These are phyloP conservation scores for Phytophthora melonis DNA, from an alignment of 352 stramenopile species.

Conservation along the genomic window DNA sequence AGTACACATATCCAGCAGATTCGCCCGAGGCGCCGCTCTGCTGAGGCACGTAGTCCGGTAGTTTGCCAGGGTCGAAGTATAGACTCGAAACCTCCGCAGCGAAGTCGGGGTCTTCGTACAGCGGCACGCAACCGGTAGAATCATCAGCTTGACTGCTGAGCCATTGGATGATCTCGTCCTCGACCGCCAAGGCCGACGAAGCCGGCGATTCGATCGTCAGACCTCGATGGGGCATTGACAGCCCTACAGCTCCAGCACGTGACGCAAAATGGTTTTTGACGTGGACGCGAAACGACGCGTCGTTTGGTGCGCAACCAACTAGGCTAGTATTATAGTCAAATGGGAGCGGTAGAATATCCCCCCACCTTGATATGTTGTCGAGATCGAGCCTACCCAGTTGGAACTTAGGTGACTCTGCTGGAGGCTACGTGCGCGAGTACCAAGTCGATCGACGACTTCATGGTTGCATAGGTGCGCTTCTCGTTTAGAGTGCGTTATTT, in stretches of 20 bases:
- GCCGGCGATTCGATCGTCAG: constrained; percentile 25
- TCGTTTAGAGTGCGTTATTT: no score
- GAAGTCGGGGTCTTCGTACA: constrained; percentile 77
- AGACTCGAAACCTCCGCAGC: constrained; percentile 52
- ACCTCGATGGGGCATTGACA: constrained; percentile 25
- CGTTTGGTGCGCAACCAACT: no score
- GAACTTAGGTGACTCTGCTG: no score
- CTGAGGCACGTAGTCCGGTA: constrained; percentile 64
- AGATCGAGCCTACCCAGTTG: no score
- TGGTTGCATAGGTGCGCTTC: no score
- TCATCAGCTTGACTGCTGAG: constrained; percentile 38
- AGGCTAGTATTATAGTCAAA: no score
- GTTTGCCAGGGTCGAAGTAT: constrained; percentile 65
- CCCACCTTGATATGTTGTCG: no score
- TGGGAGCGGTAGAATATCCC: no score
- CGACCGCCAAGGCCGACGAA: constrained; percentile 24
- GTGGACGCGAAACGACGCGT: no score
- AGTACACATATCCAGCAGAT: constrained; percentile 27
- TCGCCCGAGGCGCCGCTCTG: constrained; percentile 18
- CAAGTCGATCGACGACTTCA: no score
- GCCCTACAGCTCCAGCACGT: neutral
- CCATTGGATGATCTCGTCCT: constrained; percentile 61
- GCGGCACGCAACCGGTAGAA: constrained; percentile 14
- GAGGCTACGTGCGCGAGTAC: no score
- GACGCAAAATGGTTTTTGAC: neutral